Conservation (phyloP, 208 protist species). For the Trypanosoma lewisi region DNA sequence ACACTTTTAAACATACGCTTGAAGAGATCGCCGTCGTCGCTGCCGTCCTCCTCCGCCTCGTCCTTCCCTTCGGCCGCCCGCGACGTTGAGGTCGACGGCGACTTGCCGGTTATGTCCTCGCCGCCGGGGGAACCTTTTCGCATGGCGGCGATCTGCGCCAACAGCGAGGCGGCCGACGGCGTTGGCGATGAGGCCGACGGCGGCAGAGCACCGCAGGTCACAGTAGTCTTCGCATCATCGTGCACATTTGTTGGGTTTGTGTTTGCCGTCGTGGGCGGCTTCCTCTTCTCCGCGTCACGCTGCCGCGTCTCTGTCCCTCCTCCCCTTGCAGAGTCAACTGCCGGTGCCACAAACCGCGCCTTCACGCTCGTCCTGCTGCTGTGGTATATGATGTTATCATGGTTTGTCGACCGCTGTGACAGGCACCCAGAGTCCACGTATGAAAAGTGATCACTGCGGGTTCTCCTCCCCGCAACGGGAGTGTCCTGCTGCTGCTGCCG, state of each 20-base stretch:
- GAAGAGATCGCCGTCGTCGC: constrained; percentile 17
- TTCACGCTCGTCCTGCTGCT: background rate
- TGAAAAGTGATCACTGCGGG: background rate
- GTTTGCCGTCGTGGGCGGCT: background rate
- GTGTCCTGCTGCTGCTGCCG: background rate
- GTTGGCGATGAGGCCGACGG: background rate
- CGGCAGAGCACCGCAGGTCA: no score
- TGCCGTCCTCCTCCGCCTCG: background rate
- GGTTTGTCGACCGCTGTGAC: background rate
- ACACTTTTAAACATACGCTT: constrained; percentile 23
- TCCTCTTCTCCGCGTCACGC: no score
- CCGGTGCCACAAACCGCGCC: background rate
- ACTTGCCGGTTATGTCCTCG: background rate
- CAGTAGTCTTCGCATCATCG: no score
- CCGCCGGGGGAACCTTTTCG: background rate
- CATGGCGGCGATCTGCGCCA: constrained; percentile 8
- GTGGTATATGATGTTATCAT: background rate
- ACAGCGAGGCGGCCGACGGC: background rate
- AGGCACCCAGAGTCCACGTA: background rate
- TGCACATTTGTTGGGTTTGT: no score
- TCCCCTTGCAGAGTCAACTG: background rate
- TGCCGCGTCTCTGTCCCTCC: no score
- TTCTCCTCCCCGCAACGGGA: background rate
- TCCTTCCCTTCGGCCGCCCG: no score
- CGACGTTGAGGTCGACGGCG: background rate